Conservation (phyloP, 768 basidiomycete species). For the Mycena pura region DNA sequence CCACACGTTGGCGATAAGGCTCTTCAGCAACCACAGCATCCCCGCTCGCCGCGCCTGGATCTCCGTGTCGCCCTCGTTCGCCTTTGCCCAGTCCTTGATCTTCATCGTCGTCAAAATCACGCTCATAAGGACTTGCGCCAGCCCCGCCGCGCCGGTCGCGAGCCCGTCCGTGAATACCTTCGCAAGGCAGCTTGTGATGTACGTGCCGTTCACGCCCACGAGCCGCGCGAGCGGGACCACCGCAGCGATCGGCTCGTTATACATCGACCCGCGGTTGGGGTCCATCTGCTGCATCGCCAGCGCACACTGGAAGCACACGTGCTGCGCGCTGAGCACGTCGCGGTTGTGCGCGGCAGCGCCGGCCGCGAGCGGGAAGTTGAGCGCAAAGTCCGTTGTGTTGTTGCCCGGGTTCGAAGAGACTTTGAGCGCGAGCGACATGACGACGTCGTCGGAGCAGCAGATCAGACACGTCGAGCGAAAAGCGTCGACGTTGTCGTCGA, state of each 20-base stretch:
- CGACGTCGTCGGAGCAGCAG: conserved; percentile 23
- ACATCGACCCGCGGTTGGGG: conserved; percentile 21
- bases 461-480: conserved; percentile 21
- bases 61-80: conserved; percentile 9
- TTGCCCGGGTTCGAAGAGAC: conserved; percentile 16
- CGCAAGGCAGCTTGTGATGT: conserved; percentile 25
- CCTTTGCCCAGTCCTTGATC: conserved; percentile 25
- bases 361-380: conserved; percentile 26
- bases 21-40: conserved; percentile 22
- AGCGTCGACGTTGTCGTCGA: conserved; percentile 21
- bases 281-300: conserved; percentile 27
- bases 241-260: conserved; percentile 25
- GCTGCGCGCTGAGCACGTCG: conserved; percentile 24
- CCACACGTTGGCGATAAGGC: conserved; percentile 18
- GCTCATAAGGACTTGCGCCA: conserved; percentile 22
- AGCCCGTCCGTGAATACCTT: conserved; percentile 22
- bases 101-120: conserved; percentile 20
- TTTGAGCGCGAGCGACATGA: conserved; percentile 27
- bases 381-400: conserved; percentile 26
- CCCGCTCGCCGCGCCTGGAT: conserved; percentile 17
- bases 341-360: conserved; percentile 16
- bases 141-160: conserved; percentile 21
- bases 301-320: conserved; percentile 27
- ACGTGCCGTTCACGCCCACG: conserved; percentile 25
- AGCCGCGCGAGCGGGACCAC: conserved; percentile 24